These are phyloP conservation scores for Coniochaeta sp. DNA, from an alignment of 2,329 filamentous ascomycete genomes.

Conservation along the genomic window DNA sequence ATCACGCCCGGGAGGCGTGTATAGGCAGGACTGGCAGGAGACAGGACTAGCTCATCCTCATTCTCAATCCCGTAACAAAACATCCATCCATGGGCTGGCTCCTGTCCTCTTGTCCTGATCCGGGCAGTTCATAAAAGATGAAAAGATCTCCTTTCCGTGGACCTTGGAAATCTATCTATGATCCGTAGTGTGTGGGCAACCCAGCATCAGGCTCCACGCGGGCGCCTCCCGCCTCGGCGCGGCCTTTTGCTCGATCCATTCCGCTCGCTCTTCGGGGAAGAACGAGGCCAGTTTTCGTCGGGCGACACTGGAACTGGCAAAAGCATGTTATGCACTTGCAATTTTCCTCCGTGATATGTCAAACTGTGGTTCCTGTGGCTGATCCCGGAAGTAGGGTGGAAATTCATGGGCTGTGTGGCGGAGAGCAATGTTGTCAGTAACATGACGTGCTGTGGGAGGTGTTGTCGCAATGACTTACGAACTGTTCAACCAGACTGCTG, in stretches of 20 bases:
- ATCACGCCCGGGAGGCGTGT: neutral
- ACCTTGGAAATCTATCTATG: neutral
- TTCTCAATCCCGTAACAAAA: too few relatives aligned
- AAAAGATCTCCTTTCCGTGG: neutral
- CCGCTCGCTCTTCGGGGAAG: neutral
- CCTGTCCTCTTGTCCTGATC: neutral
- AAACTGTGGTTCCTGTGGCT: neutral
- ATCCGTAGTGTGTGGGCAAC: neutral
- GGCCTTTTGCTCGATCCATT: neutral
- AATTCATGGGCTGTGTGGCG: neutral
- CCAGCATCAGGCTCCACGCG: neutral
- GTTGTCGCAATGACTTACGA: conserved; percentile 19
- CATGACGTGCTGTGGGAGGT: conserved; percentile 26
- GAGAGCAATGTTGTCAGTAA: conserved; percentile 12
- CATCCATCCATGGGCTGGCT: too few relatives aligned
- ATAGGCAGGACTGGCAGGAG: neutral
- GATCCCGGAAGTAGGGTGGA: neutral
- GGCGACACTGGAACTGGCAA: conserved; percentile 3
- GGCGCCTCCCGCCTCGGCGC: neutral
- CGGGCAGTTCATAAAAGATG: neutral
- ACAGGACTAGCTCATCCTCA: too few relatives aligned
- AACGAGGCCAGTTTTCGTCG: conserved; percentile 1
- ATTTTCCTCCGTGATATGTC: too few relatives aligned
- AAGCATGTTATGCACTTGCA: conserved; percentile 4
- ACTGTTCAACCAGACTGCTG: conserved; percentile 24